A percentile compares a stretch with the other conserved stretches of the same genome.
These are phyloP conservation scores for Suillus plorans DNA, from an alignment of 768 basidiomycete genomes.

Conservation along the genomic window DNA sequence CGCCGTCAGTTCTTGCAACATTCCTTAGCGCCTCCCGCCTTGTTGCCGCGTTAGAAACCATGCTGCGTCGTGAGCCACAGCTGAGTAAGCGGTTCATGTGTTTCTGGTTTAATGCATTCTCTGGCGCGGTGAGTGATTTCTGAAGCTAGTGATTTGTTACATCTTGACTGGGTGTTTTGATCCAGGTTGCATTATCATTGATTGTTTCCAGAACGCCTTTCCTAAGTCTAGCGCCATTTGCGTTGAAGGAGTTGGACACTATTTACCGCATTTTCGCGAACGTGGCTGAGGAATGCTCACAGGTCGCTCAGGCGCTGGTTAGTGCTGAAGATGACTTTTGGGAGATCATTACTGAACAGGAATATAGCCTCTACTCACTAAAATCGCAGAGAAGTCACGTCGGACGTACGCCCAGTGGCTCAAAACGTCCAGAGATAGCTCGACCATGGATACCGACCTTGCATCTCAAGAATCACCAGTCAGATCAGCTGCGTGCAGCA, in stretches of 20 bases:
- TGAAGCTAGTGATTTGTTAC: not conserved
- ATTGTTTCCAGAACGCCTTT: constrained; percentile 63
- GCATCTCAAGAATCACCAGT: constrained; percentile 4
- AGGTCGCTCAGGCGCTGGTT: constrained; percentile 60
- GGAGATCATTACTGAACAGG: constrained; percentile 1
- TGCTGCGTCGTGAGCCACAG: constrained; percentile 59
- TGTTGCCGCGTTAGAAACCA: constrained; percentile 53
- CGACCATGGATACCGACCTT: constrained; percentile 29
- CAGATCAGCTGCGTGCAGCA: constrained; percentile 4
- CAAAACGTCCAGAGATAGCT: constrained; percentile 18
- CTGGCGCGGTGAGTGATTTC: constrained; percentile 56
- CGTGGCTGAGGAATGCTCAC: constrained; percentile 58
- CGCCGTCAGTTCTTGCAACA: constrained; percentile 70
- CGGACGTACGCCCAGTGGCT: constrained; percentile 43
- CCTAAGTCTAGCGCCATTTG: constrained; percentile 55
- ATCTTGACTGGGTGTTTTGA: constrained; percentile 1
- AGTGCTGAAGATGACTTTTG: constrained; percentile 19
- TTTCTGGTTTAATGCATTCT: constrained; percentile 76
- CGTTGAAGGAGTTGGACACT: constrained; percentile 59
- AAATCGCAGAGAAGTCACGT: constrained; percentile 51
- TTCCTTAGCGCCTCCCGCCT: constrained; percentile 59
- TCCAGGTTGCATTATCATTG: constrained; percentile 62
- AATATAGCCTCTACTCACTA: constrained; percentile 54
- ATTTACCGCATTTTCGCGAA: constrained; percentile 56
- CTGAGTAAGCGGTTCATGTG: constrained; percentile 65